phyloP scores from a whole-genome alignment of 116 monocot genomes.

The Papilionanthe hybrid region DNA sequence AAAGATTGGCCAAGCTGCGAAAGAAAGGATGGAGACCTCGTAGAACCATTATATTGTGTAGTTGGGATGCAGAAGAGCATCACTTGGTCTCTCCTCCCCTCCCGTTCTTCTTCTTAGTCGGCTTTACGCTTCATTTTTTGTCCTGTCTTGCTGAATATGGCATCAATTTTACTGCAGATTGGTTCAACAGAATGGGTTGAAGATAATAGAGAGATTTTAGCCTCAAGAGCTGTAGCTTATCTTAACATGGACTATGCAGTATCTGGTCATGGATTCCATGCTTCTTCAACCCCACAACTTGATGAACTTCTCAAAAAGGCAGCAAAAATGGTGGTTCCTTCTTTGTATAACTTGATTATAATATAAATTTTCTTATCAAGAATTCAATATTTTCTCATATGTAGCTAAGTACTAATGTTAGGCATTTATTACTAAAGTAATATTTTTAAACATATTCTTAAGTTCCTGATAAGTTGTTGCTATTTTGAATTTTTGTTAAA shows the following conservation, averaged over 20 bases:
- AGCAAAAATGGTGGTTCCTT: constrained; percentile 40
- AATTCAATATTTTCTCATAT: not conserved
- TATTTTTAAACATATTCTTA: no score
- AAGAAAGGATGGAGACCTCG: constrained; percentile 82
- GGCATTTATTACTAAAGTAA: no score
- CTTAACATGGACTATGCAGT: constrained; percentile 73
- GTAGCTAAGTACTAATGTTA: no score
- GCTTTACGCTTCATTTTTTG: not conserved
- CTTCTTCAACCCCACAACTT: constrained; percentile 73
- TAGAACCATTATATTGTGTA: constrained; percentile 78
- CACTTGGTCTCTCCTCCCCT: constrained; percentile 54
- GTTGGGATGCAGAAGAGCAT: constrained; percentile 95
- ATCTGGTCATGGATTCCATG: constrained; percentile 57
- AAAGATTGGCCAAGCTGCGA: constrained; percentile 64
- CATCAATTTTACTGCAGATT: constrained; percentile 33
- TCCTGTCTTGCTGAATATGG: not conserved
- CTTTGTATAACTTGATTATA: not conserved
- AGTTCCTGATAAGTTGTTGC: no score
- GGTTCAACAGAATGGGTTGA: constrained; percentile 95
- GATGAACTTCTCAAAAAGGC: constrained; percentile 67
- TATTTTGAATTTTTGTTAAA: no score
- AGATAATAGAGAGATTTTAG: constrained; percentile 58
- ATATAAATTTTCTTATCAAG: not conserved
- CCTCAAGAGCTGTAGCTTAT: constrained; percentile 75
- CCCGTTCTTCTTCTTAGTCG: not conserved